A percentile compares a stretch with the other conserved stretches of the same genome.
Evolutionary conservation across 352 stramenopile genomes (phyloP).

Genomic region (Pythium dissotocum): DNA sequence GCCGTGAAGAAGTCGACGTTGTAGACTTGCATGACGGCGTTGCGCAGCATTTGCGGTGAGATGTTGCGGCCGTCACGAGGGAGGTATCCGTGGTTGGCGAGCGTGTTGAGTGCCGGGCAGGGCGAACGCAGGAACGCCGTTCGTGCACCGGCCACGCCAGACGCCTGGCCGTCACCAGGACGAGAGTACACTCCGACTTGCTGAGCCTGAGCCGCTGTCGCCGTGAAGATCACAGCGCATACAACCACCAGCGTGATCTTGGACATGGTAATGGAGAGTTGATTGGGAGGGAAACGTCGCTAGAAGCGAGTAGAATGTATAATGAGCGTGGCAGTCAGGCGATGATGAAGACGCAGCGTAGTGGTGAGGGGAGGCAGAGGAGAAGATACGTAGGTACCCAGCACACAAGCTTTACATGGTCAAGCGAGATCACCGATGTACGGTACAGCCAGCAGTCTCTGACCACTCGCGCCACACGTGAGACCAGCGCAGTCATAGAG

Average conservation of each 20-base stretch:
- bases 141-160: background rate
- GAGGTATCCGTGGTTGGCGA: constrained; percentile 49
- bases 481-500: background rate
- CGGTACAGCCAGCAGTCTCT: background rate
- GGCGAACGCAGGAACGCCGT: constrained; percentile 35
- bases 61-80: constrained; percentile 36
- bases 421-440: background rate
- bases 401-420: background rate
- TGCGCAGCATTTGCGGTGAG: constrained; percentile 18
- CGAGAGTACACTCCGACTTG: constrained; percentile 21
- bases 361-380: background rate
- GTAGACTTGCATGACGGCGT: constrained; percentile 36
- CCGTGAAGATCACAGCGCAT: background rate
- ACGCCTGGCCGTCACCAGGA: constrained; percentile 15
- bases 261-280: constrained; percentile 9
- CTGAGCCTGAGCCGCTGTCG: background rate
- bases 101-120: constrained; percentile 48
- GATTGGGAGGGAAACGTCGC: background rate
- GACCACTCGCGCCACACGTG: background rate
- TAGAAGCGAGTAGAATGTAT: constrained; percentile 7
- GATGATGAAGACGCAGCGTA: constrained; percentile 1
- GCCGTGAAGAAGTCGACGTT: constrained; percentile 41
- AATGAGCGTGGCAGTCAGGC: background rate
- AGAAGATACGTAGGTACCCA: background rate
- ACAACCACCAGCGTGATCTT: constrained; percentile 4